Evolutionary conservation across 2,329 filamentous ascomycete genomes (phyloP), one percentile per base, ranked within the genome.

Genomic region (Cordyceps cateniannulata): DNA sequence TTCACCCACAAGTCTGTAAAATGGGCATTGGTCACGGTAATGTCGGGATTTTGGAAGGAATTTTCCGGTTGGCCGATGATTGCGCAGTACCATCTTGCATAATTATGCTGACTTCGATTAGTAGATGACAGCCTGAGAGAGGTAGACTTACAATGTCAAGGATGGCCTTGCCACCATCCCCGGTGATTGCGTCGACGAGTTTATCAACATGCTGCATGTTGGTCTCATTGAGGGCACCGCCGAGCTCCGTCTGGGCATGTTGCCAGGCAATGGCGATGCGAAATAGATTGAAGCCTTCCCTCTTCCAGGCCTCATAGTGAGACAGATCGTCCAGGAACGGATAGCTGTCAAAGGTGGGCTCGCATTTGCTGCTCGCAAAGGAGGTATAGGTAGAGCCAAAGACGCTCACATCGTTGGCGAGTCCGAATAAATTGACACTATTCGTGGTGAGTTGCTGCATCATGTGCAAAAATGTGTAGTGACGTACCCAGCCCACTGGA

Each of bases 401-500:
- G 16, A 54, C 42, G 35, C 51, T 54, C n/a, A 54, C 51, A 29
- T 54, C 51, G 18, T 44, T 54, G 10, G 51, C 51, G 8, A 54
- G 22, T 27, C 51, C 35, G 24, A 54, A 54, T 10, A 54, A n/a
- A 27, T 54, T 54, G 35, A 42, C 35, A n/a, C 35, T 54, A 42
- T 6, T 20, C 25, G 24, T 1, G 29, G 48, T 50, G 18, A 50
- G 27, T 25, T 16, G n/a, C n/a, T n/a, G 6, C 42, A 10, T 22
- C 6, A 3, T n/a, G 4, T 20, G n/a, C n/a, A 3, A 12, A 3
- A 22, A 10, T 24, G 10, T 10, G 6, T 50, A 29, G 27, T 16
- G 25, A 50, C 35, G n/a, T 42, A 54, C 51, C 51, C 51, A 18
- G 51, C 51, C 51, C 51, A 54, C 38, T 54, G 51, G 24, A 54